Conservation (phyloP, 2,329 filamentous ascomycete species). For the Exophiala oligosperma region DNA sequence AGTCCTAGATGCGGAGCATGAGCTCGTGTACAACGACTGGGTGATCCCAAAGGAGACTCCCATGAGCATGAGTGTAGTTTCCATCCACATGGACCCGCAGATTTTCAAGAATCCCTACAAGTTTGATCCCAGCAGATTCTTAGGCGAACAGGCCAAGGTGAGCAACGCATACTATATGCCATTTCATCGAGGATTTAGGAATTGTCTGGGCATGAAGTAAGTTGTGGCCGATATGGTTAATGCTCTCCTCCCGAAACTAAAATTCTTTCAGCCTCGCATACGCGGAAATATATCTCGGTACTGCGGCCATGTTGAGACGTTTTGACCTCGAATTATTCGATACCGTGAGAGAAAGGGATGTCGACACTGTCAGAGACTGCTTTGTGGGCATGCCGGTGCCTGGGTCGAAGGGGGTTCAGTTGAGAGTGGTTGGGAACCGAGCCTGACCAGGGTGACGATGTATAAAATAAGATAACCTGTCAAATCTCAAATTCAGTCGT, state of each 20-base stretch:
- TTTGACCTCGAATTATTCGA: conserved; percentile 20
- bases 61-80: background rate
- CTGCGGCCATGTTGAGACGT: conserved; percentile 13
- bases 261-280: conserved; percentile 11
- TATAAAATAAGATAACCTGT: too few species aligned
- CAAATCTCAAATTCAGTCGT: too few species aligned
- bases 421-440: background rate
- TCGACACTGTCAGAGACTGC: conserved; percentile 13
- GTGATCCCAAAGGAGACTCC: conserved; percentile 20
- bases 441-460: too few species aligned
- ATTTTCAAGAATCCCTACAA: background rate
- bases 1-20: conserved; percentile 1
- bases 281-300: conserved; percentile 18
- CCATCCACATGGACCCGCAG: background rate
- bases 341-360: conserved; percentile 12
- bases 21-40: background rate
- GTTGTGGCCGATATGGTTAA: background rate
- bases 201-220: conserved; percentile 9
- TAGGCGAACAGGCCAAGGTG: background rate
- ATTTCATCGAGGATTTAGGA: conserved; percentile 4
- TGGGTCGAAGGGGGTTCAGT: conserved; percentile 7
- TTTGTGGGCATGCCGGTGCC: conserved; percentile 14
- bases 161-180: conserved; percentile 10
- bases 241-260: background rate
- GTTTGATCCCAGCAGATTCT: conserved; percentile 6